Conservation (phyloP, 306 rosid species). For the Citrullus amarus region DNA sequence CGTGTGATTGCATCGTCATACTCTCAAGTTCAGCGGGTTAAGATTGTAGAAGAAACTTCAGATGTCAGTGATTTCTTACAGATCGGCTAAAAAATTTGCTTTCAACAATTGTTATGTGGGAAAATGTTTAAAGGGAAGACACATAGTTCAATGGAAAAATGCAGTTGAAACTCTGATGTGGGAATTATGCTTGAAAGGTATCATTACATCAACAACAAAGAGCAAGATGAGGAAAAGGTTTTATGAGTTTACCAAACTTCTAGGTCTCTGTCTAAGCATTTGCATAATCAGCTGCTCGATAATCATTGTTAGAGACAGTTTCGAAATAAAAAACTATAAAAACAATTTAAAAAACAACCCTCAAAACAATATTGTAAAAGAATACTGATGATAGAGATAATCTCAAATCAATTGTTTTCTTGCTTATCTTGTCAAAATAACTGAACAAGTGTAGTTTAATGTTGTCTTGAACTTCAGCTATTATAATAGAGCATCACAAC, state of each 20-base stretch:
- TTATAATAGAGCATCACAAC: neutral
- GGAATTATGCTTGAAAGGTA: too few species aligned
- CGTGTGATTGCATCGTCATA: neutral
- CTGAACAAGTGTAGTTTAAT: neutral
- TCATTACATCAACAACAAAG: too few species aligned
- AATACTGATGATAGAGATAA: neutral
- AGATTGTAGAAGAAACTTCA: neutral
- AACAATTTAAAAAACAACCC: neutral
- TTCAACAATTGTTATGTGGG: neutral
- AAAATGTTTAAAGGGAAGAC: neutral
- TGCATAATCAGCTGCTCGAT: neutral
- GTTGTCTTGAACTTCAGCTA: neutral
- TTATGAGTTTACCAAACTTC: too few species aligned
- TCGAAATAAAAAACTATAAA: neutral
- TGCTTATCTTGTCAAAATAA: neutral
- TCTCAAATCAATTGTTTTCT: neutral
- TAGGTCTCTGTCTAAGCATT: neutral
- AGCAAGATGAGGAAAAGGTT: too few species aligned
- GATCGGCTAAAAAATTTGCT: neutral
- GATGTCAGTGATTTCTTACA: neutral
- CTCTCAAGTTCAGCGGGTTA: neutral
- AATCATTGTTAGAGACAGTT: neutral
- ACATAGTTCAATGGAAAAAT: too few species aligned
- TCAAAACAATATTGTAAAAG: neutral
- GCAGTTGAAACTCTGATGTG: too few species aligned